Evolutionary conservation across 768 basidiomycete genomes (phyloP).

Genomic region (Leccinum olivaceopallidum): DNA sequence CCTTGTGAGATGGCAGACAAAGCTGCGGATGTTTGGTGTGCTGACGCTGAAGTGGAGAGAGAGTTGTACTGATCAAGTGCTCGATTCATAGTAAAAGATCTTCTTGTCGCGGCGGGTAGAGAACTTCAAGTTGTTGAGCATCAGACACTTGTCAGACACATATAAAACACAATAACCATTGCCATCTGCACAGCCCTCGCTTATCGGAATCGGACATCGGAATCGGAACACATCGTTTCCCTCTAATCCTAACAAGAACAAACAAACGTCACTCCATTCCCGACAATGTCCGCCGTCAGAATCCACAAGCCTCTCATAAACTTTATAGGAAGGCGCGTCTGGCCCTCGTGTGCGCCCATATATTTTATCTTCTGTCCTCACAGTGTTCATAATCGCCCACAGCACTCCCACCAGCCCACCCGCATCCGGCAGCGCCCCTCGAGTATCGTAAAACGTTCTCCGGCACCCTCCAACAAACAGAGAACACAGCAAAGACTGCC

Average conservation of each 20-base stretch:
- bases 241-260: conserved; percentile 22
- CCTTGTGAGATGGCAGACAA: conserved; percentile 20
- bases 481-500: conserved; percentile 8
- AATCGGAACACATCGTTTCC: conserved; percentile 10
- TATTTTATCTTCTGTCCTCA: neutral
- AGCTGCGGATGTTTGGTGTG: conserved; percentile 2
- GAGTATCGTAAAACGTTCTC: conserved; percentile 55
- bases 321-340: conserved; percentile 60
- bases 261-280: conserved; percentile 23
- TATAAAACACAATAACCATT: neutral
- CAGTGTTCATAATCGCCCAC: conserved; percentile 24
- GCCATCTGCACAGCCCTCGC: conserved; percentile 20
- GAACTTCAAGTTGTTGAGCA: no score
- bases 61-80: conserved; percentile 19
- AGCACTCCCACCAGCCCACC: conserved; percentile 42
- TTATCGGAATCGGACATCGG: conserved; percentile 8
- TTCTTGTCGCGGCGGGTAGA: no score
- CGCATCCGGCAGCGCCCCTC: conserved; percentile 69
- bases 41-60: conserved; percentile 16
- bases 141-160: neutral
- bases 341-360: conserved; percentile 43
- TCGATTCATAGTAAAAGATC: conserved; percentile 11
- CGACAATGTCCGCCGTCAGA: conserved; percentile 36
- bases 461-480: conserved; percentile 40
- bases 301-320: conserved; percentile 59